Percentiles rank a stretch among this genome's conserved stretches.
phyloP scores from a whole-genome alignment of 192 early-diverging fungal genomes.

The Coemansia sp. region DNA sequence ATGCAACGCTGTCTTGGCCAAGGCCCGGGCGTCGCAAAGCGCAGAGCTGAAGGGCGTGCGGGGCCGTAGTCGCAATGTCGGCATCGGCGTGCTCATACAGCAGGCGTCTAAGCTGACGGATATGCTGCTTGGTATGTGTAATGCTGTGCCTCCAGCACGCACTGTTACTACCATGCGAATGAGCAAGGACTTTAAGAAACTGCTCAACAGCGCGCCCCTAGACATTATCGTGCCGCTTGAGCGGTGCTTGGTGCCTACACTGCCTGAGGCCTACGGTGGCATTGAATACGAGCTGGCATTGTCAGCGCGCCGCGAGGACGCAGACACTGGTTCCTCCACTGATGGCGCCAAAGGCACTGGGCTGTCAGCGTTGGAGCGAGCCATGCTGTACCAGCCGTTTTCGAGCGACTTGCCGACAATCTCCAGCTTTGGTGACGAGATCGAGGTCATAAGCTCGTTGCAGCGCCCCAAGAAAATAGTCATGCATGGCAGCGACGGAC shows the following conservation, averaged over 20 bases:
- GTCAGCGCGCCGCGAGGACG: slow-evolving; percentile 3
- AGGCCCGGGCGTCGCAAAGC: slow-evolving; percentile 46
- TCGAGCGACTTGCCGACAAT: slow-evolving; percentile 65
- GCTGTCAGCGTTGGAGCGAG: slow-evolving; percentile 34
- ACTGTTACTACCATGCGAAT: slow-evolving; percentile 68
- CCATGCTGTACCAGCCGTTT: slow-evolving; percentile 66
- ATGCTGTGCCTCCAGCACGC: slow-evolving; percentile 60
- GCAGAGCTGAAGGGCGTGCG: slow-evolving; percentile 8
- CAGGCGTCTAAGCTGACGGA: slow-evolving; percentile 70
- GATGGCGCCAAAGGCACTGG: neutral
- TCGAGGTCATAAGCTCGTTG: slow-evolving; percentile 88
- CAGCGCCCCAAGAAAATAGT: slow-evolving; percentile 86
- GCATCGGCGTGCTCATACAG: slow-evolving; percentile 54
- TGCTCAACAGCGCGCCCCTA: slow-evolving; percentile 59
- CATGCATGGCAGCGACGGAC: slow-evolving; percentile 79
- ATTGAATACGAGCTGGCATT: slow-evolving; percentile 46
- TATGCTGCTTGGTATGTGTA: slow-evolving; percentile 77
- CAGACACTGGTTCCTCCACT: neutral
- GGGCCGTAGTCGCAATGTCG: slow-evolving; percentile 20
- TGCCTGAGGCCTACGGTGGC: slow-evolving; percentile 59
- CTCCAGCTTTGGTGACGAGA: slow-evolving; percentile 71
- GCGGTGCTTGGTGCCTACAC: slow-evolving; percentile 66
- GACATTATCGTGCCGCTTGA: slow-evolving; percentile 80
- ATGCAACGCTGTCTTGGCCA: slow-evolving; percentile 68
- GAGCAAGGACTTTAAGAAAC: slow-evolving; percentile 61